Percentiles rank a stretch among this genome's conserved stretches.
phyloP scores from a whole-genome alignment of 768 basidiomycete species.

The Psilocybe subaeruginosa region DNA sequence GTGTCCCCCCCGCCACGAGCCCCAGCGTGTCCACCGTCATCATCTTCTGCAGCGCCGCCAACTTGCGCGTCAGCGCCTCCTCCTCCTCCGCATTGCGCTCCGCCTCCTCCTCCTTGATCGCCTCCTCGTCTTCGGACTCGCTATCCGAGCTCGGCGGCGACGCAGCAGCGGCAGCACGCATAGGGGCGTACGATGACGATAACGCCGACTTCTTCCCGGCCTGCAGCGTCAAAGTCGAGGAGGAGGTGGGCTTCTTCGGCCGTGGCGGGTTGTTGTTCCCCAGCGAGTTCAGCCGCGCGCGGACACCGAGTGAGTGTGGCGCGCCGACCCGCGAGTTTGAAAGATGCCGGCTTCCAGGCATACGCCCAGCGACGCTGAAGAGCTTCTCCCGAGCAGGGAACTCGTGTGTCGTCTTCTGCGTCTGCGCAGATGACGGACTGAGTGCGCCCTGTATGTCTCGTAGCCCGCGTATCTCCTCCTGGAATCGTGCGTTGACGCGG shows the following conservation, averaged over 20 bases:
- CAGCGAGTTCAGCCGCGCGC: conserved; percentile 73
- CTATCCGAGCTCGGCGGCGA: conserved; percentile 58
- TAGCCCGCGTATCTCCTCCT: conserved; percentile 81
- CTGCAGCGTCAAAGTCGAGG: conserved; percentile 75
- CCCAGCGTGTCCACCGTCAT: conserved; percentile 78
- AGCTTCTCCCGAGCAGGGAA: conserved; percentile 32
- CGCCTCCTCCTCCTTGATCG: conserved; percentile 68
- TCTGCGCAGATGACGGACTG: conserved; percentile 46
- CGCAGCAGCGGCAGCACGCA: conserved; percentile 47
- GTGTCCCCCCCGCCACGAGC: conserved; percentile 50
- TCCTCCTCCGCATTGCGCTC: conserved; percentile 70
- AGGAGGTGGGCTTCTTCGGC: conserved; percentile 61
- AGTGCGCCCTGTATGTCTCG: conserved; percentile 70
- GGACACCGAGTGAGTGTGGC: conserved; percentile 65
- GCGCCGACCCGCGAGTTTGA: conserved; percentile 51
- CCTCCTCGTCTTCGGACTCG: conserved; percentile 66
- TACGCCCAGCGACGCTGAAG: conserved; percentile 31
- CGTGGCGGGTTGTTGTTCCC: conserved; percentile 54
- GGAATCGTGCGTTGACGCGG: conserved; percentile 81
- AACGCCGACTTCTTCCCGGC: conserved; percentile 37
- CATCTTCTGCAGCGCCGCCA: conserved; percentile 68
- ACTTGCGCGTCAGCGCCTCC: conserved; percentile 66
- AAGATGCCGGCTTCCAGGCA: conserved; percentile 36
- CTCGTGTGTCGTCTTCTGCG: conserved; percentile 27
- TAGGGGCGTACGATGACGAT: conserved; percentile 25